These are phyloP conservation scores for Rhodomyrtus psidioides DNA, from an alignment of 441 rosid genomes.

Conservation along the genomic window DNA sequence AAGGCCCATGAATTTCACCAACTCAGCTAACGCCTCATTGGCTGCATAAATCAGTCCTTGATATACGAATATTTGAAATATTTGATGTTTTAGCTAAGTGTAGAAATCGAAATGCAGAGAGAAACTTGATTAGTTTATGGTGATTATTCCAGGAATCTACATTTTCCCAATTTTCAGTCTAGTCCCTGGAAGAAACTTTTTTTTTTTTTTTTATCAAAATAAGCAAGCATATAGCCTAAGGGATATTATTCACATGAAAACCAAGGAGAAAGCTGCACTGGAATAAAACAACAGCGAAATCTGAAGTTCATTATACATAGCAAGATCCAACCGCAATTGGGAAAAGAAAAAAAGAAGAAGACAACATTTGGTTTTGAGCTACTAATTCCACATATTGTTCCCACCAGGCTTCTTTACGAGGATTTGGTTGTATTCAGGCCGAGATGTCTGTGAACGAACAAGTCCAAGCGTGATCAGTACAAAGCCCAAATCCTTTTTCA, in stretches of 20 bases:
- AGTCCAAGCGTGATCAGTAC: not conserved
- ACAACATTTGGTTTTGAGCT: not conserved
- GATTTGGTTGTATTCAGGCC: slow-evolving; percentile 75
- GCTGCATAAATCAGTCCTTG: not conserved
- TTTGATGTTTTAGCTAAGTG: not conserved
- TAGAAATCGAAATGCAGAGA: not conserved
- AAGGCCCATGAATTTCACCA: too few species aligned
- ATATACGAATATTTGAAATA: not conserved
- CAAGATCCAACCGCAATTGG: not conserved
- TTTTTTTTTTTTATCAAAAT: too few species aligned
- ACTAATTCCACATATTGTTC: slow-evolving; percentile 34
- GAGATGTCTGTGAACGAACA: slow-evolving; percentile 24
- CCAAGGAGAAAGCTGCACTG: too few species aligned
- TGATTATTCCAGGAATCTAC: not conserved
- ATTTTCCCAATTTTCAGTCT: not conserved
- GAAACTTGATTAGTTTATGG: not conserved
- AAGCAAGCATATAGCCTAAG: too few species aligned
- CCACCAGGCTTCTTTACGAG: slow-evolving; percentile 75
- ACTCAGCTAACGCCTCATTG: too few species aligned
- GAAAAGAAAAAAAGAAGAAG: not conserved
- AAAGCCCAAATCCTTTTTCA: not conserved
- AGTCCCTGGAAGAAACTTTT: too few species aligned
- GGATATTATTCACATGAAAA: too few species aligned
- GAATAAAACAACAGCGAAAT: too few species aligned
- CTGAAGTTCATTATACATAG: not conserved